Evolutionary conservation across 305 asterid species (phyloP).

Genomic region (Ruellia speciosa): DNA sequence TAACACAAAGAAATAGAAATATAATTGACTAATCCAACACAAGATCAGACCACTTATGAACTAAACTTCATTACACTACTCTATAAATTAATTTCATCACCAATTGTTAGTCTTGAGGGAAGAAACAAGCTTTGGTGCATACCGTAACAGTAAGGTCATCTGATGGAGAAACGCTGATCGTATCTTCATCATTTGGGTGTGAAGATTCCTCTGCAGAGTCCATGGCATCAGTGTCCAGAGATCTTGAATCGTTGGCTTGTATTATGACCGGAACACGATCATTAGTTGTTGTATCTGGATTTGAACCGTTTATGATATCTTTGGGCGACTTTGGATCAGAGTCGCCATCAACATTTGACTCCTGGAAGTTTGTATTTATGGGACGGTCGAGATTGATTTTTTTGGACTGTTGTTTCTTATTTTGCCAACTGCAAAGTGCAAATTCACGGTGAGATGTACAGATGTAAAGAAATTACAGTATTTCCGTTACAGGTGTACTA

Average conservation of each 20-base stretch:
- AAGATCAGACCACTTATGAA: conserved; percentile 10
- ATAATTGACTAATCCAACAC: background rate
- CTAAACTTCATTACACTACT: background rate
- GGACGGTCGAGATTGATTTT: conserved; percentile 39
- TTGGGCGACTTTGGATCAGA: conserved; percentile 30
- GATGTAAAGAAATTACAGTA: too few species aligned
- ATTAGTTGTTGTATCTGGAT: conserved; percentile 27
- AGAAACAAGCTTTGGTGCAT: conserved; percentile 16
- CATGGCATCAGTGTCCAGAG: conserved; percentile 21
- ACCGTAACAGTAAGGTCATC: conserved; percentile 20
- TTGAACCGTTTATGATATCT: conserved; percentile 24
- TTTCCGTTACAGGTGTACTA: background rate
- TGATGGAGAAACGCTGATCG: conserved; percentile 23
- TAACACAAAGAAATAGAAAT: too few species aligned
- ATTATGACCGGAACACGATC: conserved; percentile 24
- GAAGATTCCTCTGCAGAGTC: conserved; percentile 28
- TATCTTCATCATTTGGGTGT: conserved; percentile 24
- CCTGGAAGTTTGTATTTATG: conserved; percentile 28
- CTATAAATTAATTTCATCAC: background rate
- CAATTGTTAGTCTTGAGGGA: conserved; percentile 2
- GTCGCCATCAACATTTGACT: conserved; percentile 30
- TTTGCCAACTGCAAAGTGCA: conserved; percentile 56
- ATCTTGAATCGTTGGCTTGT: conserved; percentile 26
- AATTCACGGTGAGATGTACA: background rate
- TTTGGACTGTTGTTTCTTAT: conserved; percentile 53